phyloP scores from a whole-genome alignment of 768 basidiomycete species.

The Serendipita sp. region DNA sequence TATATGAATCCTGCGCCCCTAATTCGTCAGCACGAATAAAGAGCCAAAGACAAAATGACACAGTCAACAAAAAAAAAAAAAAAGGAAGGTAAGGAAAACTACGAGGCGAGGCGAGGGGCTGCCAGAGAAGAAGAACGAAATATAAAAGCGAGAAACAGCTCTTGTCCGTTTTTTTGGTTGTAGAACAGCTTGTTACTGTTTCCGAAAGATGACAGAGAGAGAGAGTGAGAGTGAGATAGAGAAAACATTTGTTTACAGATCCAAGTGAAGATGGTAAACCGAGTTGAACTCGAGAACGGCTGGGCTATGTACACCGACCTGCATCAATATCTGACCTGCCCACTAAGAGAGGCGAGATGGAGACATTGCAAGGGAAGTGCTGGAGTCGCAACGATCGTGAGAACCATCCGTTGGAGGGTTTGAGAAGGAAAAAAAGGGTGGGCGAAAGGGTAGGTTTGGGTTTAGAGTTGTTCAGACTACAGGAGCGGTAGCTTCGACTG shows the following conservation, averaged over 20 bases:
- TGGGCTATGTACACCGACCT: neutral
- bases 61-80: slow-evolving; percentile 18
- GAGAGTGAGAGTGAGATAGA: neutral
- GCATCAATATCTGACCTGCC: neutral
- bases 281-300: neutral
- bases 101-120: too few species aligned
- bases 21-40: too few species aligned
- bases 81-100: slow-evolving; percentile 14
- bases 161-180: slow-evolving; percentile 21
- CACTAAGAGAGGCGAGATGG: too few species aligned
- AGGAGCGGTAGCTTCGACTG: neutral
- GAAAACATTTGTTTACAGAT: too few species aligned
- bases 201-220: neutral
- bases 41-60: too few species aligned
- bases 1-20: too few species aligned
- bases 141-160: slow-evolving; percentile 18
- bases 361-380: too few species aligned
- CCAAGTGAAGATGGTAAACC: neutral
- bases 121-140: slow-evolving; percentile 18
- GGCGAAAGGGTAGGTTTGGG: too few species aligned
- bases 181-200: slow-evolving; percentile 12
- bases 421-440: too few species aligned
- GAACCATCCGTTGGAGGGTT: too few species aligned
- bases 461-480: neutral
- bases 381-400: too few species aligned